These are phyloP conservation scores for Debaryomyces psychrophilus DNA, from an alignment of 1,139 yeast species.

Conservation along the genomic window DNA sequence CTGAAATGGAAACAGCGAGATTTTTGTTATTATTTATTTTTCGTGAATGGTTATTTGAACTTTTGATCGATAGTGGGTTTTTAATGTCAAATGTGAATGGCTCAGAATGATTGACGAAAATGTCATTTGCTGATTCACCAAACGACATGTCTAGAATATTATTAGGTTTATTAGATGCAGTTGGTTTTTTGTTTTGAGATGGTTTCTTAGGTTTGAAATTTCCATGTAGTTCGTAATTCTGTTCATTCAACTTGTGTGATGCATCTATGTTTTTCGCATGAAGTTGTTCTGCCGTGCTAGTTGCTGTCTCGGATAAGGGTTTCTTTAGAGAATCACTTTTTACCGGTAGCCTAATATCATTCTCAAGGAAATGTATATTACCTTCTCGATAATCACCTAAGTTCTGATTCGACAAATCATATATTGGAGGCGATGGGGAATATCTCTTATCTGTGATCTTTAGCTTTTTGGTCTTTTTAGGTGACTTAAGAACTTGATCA, in stretches of 20 bases:
- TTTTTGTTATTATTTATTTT: not conserved
- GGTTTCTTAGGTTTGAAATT: not conserved
- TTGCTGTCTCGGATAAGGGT: not conserved
- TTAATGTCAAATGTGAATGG: conserved; percentile 5
- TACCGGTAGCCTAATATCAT: conserved; percentile 16
- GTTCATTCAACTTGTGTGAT: not conserved
- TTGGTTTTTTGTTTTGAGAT: not conserved
- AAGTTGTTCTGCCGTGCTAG: no score
- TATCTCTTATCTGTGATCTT: conserved; percentile 18
- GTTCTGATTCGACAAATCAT: conserved; percentile 36
- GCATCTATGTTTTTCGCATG: not conserved
- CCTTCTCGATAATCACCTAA: conserved; percentile 42
- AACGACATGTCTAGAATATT: conserved; percentile 15
- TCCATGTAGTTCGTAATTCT: not conserved
- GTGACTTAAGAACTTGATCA: conserved; percentile 17
- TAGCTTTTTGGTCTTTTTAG: conserved; percentile 21
- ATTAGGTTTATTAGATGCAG: not conserved
- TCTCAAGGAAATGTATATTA: conserved; percentile 32
- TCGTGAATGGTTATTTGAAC: not conserved
- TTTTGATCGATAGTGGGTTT: conserved; percentile 4
- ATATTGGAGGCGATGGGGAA: conserved; percentile 23
- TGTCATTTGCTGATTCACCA: conserved; percentile 10
- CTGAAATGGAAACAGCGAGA: not conserved
- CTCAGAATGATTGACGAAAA: conserved; percentile 4
- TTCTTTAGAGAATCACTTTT: not conserved